Conservation (phyloP, 192 early-diverging fungal genomes). For the Coemansia sp. region DNA sequence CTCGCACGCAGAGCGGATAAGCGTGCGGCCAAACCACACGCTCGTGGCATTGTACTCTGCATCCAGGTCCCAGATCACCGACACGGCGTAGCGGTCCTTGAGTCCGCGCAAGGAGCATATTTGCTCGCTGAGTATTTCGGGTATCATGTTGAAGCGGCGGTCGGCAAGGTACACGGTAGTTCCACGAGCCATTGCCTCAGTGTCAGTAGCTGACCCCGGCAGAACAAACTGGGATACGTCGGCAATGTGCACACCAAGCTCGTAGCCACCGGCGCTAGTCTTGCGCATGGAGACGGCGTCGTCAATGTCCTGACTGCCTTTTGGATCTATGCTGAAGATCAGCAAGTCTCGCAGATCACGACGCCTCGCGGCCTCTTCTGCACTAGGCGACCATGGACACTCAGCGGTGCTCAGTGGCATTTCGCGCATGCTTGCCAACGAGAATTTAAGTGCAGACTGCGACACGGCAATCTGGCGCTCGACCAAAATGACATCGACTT, state of each 20-base stretch:
- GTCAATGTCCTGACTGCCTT: constrained; percentile 77
- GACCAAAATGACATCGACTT: constrained; percentile 73
- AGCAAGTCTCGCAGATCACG: constrained; percentile 45
- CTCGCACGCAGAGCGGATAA: constrained; percentile 71
- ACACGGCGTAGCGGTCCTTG: constrained; percentile 70
- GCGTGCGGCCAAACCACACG: constrained; percentile 72
- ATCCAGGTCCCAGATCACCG: constrained; percentile 68
- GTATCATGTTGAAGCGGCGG: constrained; percentile 79
- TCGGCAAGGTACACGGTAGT: constrained; percentile 79
- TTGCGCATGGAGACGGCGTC: constrained; percentile 68
- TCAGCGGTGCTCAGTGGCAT: constrained; percentile 60
- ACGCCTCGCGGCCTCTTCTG: constrained; percentile 25
- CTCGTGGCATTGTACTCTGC: constrained; percentile 38
- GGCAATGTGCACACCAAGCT: constrained; percentile 77
- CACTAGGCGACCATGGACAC: constrained; percentile 55
- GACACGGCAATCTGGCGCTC: constrained; percentile 75
- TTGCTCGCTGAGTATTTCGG: constrained; percentile 66
- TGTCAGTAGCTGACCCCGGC: constrained; percentile 60
- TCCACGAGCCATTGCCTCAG: constrained; percentile 67
- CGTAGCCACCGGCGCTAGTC: constrained; percentile 49
- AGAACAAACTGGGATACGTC: constrained; percentile 70
- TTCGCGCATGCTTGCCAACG: constrained; percentile 59
- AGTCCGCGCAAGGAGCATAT: constrained; percentile 68
- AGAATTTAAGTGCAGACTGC: constrained; percentile 67
- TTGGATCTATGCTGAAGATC: constrained; percentile 71